These are phyloP conservation scores for Bombardia bombarda DNA, from an alignment of 495 filamentous ascomycete genomes.

Conservation along the genomic window DNA sequence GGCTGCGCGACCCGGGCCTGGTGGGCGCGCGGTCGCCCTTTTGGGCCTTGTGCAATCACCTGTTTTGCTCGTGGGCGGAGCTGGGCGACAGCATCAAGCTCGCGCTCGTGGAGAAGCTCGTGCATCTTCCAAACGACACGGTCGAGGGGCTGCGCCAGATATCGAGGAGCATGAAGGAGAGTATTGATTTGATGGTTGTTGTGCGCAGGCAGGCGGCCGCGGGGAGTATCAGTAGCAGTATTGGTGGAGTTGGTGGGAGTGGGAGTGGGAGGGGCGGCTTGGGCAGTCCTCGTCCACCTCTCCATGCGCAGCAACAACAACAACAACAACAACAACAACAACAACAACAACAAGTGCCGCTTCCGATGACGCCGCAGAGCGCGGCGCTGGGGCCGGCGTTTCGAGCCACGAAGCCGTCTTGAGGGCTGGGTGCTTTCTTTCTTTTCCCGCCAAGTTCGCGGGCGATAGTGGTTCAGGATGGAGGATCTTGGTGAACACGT, in stretches of 20 bases:
- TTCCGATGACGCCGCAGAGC: slow-evolving; percentile 51
- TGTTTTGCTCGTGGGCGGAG: slow-evolving; percentile 64
- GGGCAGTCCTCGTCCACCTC: too few species aligned
- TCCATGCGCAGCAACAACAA: too few species aligned
- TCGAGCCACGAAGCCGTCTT: too few species aligned
- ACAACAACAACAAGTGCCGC: neutral
- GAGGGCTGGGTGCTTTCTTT: too few species aligned
- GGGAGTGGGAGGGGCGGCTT: neutral
- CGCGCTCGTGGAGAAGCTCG: slow-evolving; percentile 36
- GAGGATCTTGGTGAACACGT: too few species aligned
- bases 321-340: too few species aligned
- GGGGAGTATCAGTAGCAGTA: neutral
- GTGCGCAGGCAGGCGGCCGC: slow-evolving; percentile 2
- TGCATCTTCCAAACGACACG: slow-evolving; percentile 51
- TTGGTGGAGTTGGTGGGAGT: neutral
- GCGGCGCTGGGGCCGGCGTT: slow-evolving; percentile 57
- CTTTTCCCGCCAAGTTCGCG: too few species aligned
- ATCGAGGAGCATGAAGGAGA: slow-evolving; percentile 66
- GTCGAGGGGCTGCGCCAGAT: slow-evolving; percentile 61
- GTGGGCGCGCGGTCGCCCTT: slow-evolving; percentile 32
- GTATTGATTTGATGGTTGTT: slow-evolving; percentile 58
- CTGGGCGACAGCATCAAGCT: slow-evolving; percentile 62
- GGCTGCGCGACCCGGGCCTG: slow-evolving; percentile 66
- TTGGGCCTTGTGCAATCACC: slow-evolving; percentile 67
- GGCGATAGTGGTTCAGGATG: too few species aligned